Evolutionary conservation across 306 rosid genomes (phyloP).

Genomic region (Canavalia gladiata): DNA sequence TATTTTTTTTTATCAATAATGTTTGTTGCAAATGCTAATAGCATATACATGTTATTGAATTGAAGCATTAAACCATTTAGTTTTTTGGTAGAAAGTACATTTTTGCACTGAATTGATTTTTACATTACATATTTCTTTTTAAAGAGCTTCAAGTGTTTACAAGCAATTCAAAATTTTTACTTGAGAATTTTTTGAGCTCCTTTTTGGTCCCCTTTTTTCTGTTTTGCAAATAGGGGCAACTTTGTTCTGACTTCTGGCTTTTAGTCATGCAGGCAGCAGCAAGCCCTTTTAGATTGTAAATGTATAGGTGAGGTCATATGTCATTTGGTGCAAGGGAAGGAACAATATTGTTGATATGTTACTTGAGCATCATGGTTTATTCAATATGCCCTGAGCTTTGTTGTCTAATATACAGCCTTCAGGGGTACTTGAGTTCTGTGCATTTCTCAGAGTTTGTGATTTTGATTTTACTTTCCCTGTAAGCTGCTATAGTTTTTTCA

Average conservation of each 20-base stretch:
- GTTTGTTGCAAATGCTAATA: background rate
- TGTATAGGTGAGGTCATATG: conserved; percentile 11
- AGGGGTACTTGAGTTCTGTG: background rate
- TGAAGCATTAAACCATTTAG: background rate
- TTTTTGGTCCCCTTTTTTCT: background rate
- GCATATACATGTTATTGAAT: background rate
- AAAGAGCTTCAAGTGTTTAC: conserved; percentile 1
- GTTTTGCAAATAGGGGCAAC: background rate
- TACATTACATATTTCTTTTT: background rate
- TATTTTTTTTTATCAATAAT: background rate
- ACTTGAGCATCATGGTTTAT: background rate
- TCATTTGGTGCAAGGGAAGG: background rate
- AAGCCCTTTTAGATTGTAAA: background rate
- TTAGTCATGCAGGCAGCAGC: background rate
- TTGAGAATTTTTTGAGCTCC: background rate
- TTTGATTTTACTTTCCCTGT: background rate
- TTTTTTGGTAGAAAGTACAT: background rate
- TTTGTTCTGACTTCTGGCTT: conserved; percentile 4
- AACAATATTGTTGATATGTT: conserved; percentile 13
- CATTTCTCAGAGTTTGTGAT: background rate
- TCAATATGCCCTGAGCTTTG: conserved; percentile 7
- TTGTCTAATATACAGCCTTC: background rate
- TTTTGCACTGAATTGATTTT: conserved; percentile 1
- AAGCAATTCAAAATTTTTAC: conserved; percentile 13
- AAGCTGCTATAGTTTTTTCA: background rate